These are phyloP conservation scores for Mycena floridula DNA, from an alignment of 768 basidiomycete genomes.

Conservation along the genomic window DNA sequence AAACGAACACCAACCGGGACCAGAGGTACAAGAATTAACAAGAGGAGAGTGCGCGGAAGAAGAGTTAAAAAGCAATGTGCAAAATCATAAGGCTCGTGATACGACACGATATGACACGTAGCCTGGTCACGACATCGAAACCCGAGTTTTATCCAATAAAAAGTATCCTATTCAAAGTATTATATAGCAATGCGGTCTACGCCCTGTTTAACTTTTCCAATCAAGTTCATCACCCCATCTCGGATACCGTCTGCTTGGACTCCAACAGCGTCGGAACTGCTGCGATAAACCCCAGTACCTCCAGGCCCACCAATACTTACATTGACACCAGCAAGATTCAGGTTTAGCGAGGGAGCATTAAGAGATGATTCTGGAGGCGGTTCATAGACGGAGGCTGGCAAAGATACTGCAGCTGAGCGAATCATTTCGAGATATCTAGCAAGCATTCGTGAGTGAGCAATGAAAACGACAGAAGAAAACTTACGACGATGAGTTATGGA, in stretches of 20 bases:
- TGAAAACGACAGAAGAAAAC: constrained; percentile 12
- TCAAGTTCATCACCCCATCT: constrained; percentile 81
- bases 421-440: constrained; percentile 87
- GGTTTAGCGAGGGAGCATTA: constrained; percentile 75
- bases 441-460: constrained; percentile 7
- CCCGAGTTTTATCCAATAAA: constrained; percentile 6
- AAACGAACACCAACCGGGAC: constrained; percentile 21
- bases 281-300: constrained; percentile 81
- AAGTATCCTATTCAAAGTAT: constrained; percentile 13
- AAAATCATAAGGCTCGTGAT: not conserved
- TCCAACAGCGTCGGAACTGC: constrained; percentile 64
- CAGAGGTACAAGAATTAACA: constrained; percentile 15
- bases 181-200: constrained; percentile 59
- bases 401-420: constrained; percentile 57
- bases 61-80: constrained; percentile 5
- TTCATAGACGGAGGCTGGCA: constrained; percentile 62
- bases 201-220: constrained; percentile 86
- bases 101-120: not conserved
- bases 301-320: constrained; percentile 87
- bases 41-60: constrained; percentile 14
- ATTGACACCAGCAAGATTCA: constrained; percentile 90
- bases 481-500: constrained; percentile 92
- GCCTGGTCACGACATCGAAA: not conserved
- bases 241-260: constrained; percentile 84
- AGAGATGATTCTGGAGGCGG: constrained; percentile 71